phyloP scores from a whole-genome alignment of 2,329 filamentous ascomycete species.

The Fusarium xyrophilum region DNA sequence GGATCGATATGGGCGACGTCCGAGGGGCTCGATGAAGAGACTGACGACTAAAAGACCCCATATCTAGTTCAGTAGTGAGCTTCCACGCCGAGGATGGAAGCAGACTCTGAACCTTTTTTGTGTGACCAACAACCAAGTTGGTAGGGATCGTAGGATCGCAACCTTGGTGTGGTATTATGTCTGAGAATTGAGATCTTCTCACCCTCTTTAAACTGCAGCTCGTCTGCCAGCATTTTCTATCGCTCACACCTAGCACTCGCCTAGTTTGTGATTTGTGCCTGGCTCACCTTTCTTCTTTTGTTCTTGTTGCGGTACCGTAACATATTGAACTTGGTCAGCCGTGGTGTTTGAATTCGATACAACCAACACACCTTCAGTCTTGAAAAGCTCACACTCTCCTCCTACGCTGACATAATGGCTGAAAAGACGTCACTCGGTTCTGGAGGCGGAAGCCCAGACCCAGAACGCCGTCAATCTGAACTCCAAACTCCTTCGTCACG shows the following conservation, averaged over 20 bases:
- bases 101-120: slow-evolving; percentile 19
- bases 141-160: slow-evolving; percentile 19
- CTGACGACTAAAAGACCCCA: slow-evolving; percentile 6
- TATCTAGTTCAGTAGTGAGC: slow-evolving; percentile 9
- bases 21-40: slow-evolving; percentile 14
- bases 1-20: slow-evolving; percentile 23
- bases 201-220: slow-evolving; percentile 26
- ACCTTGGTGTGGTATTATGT: slow-evolving; percentile 12
- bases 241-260: slow-evolving; percentile 4
- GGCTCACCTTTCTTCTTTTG: slow-evolving; percentile 7
- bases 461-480: slow-evolving; percentile 33
- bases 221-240: slow-evolving; percentile 5
- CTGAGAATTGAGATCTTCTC: slow-evolving; percentile 9
- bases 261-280: slow-evolving; percentile 7
- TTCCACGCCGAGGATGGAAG: not conserved
- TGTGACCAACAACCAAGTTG: slow-evolving; percentile 14
- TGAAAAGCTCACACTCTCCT: not conserved
- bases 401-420: slow-evolving; percentile 34
- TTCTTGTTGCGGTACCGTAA: not conserved
- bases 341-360: not conserved
- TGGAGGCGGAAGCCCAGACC: slow-evolving; percentile 29
- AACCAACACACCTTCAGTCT: not conserved
- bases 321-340: not conserved
- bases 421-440: slow-evolving; percentile 36
- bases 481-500: slow-evolving; percentile 36